These are phyloP conservation scores for Xylaria multiplex DNA, from an alignment of 2,329 filamentous ascomycete genomes.

Conservation along the genomic window DNA sequence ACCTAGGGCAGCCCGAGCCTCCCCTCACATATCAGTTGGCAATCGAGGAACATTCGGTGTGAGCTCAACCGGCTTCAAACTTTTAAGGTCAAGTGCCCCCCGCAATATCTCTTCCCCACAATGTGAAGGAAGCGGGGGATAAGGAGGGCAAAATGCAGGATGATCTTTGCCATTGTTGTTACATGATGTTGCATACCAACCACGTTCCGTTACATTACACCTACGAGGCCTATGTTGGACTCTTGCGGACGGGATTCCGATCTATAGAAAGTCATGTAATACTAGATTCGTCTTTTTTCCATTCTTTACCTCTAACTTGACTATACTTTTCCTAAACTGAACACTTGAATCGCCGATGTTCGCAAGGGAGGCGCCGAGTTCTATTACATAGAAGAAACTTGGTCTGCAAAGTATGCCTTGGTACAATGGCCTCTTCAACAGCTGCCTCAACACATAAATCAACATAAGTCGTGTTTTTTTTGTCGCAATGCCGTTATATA, in stretches of 20 bases:
- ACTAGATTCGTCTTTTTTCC: not conserved
- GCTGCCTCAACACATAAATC: no score
- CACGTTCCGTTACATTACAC: not conserved
- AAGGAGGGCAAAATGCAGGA: slow-evolving; percentile 2
- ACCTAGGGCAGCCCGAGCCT: slow-evolving; percentile 1
- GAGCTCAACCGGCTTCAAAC: slow-evolving; percentile 18
- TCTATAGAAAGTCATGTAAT: not conserved
- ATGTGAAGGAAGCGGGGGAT: slow-evolving; percentile 5
- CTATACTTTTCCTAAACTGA: slow-evolving; percentile 6
- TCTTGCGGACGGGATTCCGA: not conserved
- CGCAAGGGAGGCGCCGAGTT: not conserved
- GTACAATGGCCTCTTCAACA: no score
- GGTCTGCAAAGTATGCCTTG: not conserved
- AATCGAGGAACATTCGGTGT: slow-evolving; percentile 15
- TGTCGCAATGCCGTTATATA: no score
- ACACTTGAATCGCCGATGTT: not conserved
- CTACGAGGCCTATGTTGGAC: not conserved
- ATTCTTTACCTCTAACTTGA: not conserved
- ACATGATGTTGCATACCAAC: not conserved
- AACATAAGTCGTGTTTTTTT: no score
- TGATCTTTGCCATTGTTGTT: slow-evolving; percentile 16
- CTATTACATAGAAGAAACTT: not conserved
- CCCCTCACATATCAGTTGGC: not conserved
- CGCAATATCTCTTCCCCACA: slow-evolving; percentile 25
- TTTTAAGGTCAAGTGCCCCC: slow-evolving; percentile 15